Conservation (phyloP, 805 yeast genomes). For the Candida ovalis region DNA sequence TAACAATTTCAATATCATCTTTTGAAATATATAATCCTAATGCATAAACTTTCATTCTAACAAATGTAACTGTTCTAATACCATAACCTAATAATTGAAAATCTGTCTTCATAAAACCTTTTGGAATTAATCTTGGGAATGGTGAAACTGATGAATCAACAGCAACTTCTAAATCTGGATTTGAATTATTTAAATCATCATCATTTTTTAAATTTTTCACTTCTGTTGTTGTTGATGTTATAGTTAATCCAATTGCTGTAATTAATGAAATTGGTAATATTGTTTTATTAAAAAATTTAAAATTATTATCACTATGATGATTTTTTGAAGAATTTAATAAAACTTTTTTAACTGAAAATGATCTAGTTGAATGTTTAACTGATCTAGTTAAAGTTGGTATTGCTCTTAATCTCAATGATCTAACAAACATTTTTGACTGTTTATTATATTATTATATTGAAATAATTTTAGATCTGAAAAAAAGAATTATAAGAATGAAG, state of each 20-base stretch:
- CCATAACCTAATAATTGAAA: slow-evolving; percentile 76
- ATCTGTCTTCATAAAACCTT: slow-evolving; percentile 19
- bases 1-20: slow-evolving; percentile 45
- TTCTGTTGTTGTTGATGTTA: neutral
- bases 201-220: slow-evolving; percentile 6
- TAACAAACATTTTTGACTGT: neutral
- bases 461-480: neutral
- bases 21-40: slow-evolving; percentile 75
- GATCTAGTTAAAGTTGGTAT: neutral
- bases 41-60: slow-evolving; percentile 81
- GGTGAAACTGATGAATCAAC: slow-evolving; percentile 29
- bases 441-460: no score
- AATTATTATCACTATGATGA: neutral
- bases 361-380: neutral
- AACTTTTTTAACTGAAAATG: neutral
- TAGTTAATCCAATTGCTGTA: neutral
- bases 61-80: slow-evolving; percentile 75
- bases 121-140: slow-evolving; percentile 22
- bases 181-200: slow-evolving; percentile 6
- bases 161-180: slow-evolving; percentile 11
- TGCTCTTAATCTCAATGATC: neutral
- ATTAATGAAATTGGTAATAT: neutral
- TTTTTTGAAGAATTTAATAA: neutral
- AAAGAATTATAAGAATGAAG: neutral
- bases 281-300: neutral